Conservation (phyloP, 2,329 filamentous ascomycete genomes). For the Thermothelomyces thermophilus region DNA sequence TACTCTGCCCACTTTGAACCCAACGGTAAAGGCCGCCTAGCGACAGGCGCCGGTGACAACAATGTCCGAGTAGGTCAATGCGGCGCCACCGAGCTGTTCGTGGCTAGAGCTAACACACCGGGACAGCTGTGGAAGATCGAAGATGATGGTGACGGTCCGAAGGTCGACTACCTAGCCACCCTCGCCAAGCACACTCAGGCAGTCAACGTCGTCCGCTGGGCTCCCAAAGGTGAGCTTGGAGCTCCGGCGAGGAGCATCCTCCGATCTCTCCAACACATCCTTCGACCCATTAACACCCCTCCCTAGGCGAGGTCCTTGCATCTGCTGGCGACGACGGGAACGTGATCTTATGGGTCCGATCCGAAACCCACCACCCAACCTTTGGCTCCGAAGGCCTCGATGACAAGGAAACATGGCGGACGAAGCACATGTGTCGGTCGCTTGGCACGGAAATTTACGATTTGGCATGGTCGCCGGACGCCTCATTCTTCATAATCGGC, state of each 20-base stretch:
- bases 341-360: constrained; percentile 90
- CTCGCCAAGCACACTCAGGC: constrained; percentile 91
- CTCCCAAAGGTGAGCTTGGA: constrained; percentile 67
- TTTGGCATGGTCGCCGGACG: constrained; percentile 97
- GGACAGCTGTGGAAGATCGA: constrained; percentile 90
- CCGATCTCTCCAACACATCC: neutral
- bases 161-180: constrained; percentile 86
- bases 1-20: constrained; percentile 98
- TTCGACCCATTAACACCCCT: neutral
- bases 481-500: constrained; percentile 90
- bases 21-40: constrained; percentile 81
- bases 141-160: constrained; percentile 73
- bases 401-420: constrained; percentile 94
- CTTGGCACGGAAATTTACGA: constrained; percentile 97
- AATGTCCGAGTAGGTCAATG: constrained; percentile 70
- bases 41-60: constrained; percentile 92
- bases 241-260: neutral
- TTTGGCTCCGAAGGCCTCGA: constrained; percentile 83
- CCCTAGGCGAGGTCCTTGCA: constrained; percentile 77
- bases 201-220: constrained; percentile 96
- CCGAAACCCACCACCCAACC: constrained; percentile 59
- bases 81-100: neutral
- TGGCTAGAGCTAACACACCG: constrained; percentile 7
- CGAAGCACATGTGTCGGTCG: constrained; percentile 96
- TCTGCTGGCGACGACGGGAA: constrained; percentile 97